phyloP scores from a whole-genome alignment of 768 basidiomycete genomes.

The Pleurotus pulmonarius region DNA sequence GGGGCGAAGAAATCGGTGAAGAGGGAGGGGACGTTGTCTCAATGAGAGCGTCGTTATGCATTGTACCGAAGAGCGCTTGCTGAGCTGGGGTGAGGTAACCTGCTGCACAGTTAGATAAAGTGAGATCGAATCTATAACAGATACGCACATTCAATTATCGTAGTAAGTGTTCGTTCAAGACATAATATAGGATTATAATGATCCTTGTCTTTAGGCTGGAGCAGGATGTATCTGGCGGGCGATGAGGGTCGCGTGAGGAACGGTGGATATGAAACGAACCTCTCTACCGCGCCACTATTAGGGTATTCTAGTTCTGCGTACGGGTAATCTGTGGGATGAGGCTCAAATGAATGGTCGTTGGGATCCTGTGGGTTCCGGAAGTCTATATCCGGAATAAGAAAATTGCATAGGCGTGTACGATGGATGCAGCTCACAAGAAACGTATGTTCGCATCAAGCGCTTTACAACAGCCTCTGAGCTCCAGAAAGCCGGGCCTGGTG shows the following conservation, averaged over 20 bases:
- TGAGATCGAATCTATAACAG: not conserved
- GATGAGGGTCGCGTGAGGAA: constrained; percentile 11
- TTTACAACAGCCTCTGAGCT: constrained; percentile 67
- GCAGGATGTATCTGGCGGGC: constrained; percentile 60
- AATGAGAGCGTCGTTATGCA: constrained; percentile 46
- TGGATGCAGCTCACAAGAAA: constrained; percentile 49
- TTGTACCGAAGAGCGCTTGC: constrained; percentile 61
- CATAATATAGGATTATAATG: constrained; percentile 86
- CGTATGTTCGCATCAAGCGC: constrained; percentile 62
- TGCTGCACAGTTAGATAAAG: constrained; percentile 22
- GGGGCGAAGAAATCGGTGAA: constrained; percentile 32
- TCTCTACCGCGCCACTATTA: constrained; percentile 63
- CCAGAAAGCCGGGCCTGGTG: constrained; percentile 46
- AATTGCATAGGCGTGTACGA: constrained; percentile 11
- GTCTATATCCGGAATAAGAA: constrained; percentile 35
- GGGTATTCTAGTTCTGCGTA: constrained; percentile 75
- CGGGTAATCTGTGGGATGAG: constrained; percentile 59
- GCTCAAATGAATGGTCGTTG: constrained; percentile 59
- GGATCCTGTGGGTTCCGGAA: constrained; percentile 68
- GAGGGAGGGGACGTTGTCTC: constrained; percentile 34
- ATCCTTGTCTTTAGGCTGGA: constrained; percentile 80
- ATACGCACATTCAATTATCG: constrained; percentile 67
- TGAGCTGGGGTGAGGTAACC: constrained; percentile 68
- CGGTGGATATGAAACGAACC: constrained; percentile 33
- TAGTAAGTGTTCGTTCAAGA: constrained; percentile 65